Conservation (phyloP, 352 stramenopile species). For the Pythium dissotocum region DNA sequence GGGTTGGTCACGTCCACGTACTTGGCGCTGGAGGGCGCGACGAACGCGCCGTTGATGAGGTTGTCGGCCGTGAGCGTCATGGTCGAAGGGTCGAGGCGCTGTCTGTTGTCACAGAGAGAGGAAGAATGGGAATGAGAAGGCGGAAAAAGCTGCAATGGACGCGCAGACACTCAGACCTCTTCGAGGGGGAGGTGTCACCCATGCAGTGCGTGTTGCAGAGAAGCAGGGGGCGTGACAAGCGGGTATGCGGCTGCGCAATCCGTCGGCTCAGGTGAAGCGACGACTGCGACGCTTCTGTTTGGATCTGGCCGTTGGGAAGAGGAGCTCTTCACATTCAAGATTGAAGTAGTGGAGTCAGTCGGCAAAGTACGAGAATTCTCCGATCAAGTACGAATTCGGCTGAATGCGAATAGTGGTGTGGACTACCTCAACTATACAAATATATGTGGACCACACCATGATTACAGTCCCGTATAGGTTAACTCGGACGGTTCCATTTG, state of each 20-base stretch:
- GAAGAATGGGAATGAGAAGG: background rate
- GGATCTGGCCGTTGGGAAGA: conserved; percentile 9
- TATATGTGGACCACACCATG: background rate
- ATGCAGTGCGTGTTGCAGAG: conserved; percentile 3
- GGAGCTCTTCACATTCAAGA: conserved; percentile 25
- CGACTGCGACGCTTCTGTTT: conserved; percentile 11
- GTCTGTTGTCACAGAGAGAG: conserved; percentile 6
- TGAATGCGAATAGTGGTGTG: conserved; percentile 12
- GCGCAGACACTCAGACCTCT: background rate
- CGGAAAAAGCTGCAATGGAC: background rate
- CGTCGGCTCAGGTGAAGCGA: background rate
- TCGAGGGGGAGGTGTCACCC: background rate
- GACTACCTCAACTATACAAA: background rate
- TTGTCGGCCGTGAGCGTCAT: conserved; percentile 47
- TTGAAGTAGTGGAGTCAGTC: conserved; percentile 15
- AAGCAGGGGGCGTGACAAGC: background rate
- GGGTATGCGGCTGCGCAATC: background rate
- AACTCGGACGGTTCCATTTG: conserved; percentile 10
- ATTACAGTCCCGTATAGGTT: conserved; percentile 2
- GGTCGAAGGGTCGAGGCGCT: conserved; percentile 9
- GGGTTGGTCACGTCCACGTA: conserved; percentile 74
- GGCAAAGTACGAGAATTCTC: conserved; percentile 5
- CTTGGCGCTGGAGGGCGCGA: conserved; percentile 36
- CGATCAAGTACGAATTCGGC: conserved; percentile 11
- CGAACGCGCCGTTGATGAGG: conserved; percentile 66